Evolutionary conservation across 1,284 basidiomycete species (phyloP).

Genomic region (Butyriboletus appendiculatus): DNA sequence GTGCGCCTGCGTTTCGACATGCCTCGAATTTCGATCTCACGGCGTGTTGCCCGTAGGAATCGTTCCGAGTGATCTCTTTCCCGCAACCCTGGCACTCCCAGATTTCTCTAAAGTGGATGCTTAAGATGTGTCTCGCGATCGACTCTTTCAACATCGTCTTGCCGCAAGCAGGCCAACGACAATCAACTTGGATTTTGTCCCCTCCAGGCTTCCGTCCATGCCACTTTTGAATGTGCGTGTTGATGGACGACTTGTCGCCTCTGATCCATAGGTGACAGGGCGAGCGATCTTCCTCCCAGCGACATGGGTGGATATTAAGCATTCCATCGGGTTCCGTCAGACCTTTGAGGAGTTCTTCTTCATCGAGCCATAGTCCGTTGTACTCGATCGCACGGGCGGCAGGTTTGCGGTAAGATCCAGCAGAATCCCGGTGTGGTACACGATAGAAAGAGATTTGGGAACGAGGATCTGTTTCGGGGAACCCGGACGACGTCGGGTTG

Average conservation of each 20-base stretch:
- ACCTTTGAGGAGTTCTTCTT: constrained; percentile 13
- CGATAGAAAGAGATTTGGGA: background rate
- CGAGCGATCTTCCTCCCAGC: constrained; percentile 10
- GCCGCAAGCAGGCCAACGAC: constrained; percentile 15
- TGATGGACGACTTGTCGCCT: constrained; percentile 21
- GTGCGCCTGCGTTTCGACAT: constrained; percentile 11
- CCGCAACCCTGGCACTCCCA: constrained; percentile 17
- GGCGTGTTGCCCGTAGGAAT: constrained; percentile 11
- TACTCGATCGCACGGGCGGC: constrained; percentile 7
- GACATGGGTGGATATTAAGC: constrained; percentile 9
- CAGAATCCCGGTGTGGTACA: background rate
- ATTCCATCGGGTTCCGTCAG: constrained; percentile 2
- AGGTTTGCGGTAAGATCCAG: background rate
- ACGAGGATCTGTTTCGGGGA: background rate
- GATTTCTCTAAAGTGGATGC: constrained; percentile 14
- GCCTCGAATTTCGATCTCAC: background rate
- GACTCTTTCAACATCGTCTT: constrained; percentile 22
- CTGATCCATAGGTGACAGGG: constrained; percentile 20
- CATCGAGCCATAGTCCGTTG: constrained; percentile 9
- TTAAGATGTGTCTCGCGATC: constrained; percentile 16
- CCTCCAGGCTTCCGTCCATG: constrained; percentile 14
- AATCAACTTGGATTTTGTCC: constrained; percentile 13
- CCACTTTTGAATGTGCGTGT: constrained; percentile 20
- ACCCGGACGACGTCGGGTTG: too few species aligned
- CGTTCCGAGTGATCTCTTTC: constrained; percentile 4